These are phyloP conservation scores for Yamadazyma songkhlaensis DNA, from an alignment of 1,139 yeast species.

Conservation along the genomic window DNA sequence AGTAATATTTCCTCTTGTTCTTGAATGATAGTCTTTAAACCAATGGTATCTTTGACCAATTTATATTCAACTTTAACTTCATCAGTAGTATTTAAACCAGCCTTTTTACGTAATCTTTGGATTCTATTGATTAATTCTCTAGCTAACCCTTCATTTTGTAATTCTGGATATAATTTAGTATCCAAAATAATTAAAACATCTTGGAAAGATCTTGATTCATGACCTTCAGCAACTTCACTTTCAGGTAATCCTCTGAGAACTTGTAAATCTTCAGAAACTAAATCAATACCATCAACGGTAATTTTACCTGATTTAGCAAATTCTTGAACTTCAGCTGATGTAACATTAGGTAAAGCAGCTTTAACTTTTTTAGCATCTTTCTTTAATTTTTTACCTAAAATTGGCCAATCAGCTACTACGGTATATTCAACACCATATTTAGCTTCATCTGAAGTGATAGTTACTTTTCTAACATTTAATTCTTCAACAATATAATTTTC, in stretches of 20 bases:
- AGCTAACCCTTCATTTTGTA: conserved; percentile 91
- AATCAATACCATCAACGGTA: conserved; percentile 83
- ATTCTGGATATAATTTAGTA: conserved; percentile 80
- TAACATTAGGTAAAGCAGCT: conserved; percentile 80
- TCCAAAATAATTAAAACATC: conserved; percentile 90
- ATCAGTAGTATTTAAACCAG: conserved; percentile 91
- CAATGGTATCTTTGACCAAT: conserved; percentile 66
- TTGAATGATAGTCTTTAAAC: conserved; percentile 60
- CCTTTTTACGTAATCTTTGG: conserved; percentile 96
- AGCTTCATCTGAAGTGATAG: conserved; percentile 88
- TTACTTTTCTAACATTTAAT: conserved; percentile 83
- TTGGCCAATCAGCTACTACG: conserved; percentile 99
- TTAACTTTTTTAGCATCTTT: conserved; percentile 91
- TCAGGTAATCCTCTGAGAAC: conserved; percentile 88
- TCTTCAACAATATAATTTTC: conserved; percentile 82
- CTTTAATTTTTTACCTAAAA: conserved; percentile 94
- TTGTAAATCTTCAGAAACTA: conserved; percentile 83
- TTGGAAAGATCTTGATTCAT: conserved; percentile 81
- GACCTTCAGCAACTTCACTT: conserved; percentile 58
- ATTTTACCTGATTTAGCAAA: conserved; percentile 74
- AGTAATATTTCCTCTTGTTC: conserved; percentile 66
- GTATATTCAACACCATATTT: conserved; percentile 88
- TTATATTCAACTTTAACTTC: conserved; percentile 86
- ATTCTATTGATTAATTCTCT: conserved; percentile 96
- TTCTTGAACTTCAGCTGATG: conserved; percentile 78